Evolutionary conservation across 2,329 filamentous ascomycete genomes (phyloP).

Genomic region (Aspergillus hortae): DNA sequence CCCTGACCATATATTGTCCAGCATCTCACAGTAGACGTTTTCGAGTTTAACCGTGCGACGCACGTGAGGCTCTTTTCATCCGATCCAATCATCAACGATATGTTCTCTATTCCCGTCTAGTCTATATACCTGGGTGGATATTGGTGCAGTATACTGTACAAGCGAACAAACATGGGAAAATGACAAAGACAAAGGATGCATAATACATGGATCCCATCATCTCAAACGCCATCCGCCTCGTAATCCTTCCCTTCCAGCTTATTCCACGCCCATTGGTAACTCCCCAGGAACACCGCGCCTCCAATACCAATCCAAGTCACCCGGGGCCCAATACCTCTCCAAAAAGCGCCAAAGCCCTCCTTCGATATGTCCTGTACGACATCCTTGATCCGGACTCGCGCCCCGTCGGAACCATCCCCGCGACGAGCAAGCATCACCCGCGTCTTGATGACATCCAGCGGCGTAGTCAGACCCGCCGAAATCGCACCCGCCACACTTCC

Average conservation of each 20-base stretch:
- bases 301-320: constrained; percentile 94
- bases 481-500: constrained; percentile 80
- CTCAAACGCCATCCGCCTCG: constrained; percentile 8
- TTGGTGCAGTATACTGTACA: too few relatives aligned
- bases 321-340: constrained; percentile 64
- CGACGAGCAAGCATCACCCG: constrained; percentile 82
- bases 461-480: constrained; percentile 84
- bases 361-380: constrained; percentile 64
- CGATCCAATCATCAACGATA: too few relatives aligned
- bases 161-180: background rate
- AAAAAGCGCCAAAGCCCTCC: constrained; percentile 46
- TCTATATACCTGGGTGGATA: constrained; percentile 6
- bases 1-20: too few relatives aligned
- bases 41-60: too few relatives aligned
- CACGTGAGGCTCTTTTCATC: too few relatives aligned
- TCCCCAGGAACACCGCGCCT: constrained; percentile 89
- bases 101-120: constrained; percentile 2
- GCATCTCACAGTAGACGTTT: too few relatives aligned
- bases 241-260: constrained; percentile 51
- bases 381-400: constrained; percentile 31
- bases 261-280: constrained; percentile 87
- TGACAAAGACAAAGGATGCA: background rate
- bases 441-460: constrained; percentile 94
- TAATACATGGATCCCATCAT: background rate
- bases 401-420: constrained; percentile 54